Conservation (phyloP, 352 stramenopile species). For the Phytophthora pluvialis region DNA sequence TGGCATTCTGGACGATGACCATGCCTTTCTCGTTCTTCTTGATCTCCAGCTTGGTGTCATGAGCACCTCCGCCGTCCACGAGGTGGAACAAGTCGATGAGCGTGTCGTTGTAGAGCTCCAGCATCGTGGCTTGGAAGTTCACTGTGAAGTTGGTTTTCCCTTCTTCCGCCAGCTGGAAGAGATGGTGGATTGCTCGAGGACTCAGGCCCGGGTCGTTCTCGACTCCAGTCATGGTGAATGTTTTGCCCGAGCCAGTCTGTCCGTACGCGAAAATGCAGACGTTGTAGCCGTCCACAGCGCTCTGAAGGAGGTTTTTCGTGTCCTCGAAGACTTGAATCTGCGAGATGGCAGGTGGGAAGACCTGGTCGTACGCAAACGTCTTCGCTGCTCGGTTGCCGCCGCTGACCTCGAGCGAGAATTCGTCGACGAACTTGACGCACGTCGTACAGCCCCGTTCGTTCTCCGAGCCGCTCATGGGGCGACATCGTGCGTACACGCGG, state of each 20-base stretch:
- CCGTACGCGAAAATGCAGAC: constrained; percentile 96
- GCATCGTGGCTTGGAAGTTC: constrained; percentile 88
- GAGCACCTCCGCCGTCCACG: constrained; percentile 62
- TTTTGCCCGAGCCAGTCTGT: constrained; percentile 94
- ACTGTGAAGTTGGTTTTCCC: constrained; percentile 57
- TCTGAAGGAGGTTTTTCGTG: constrained; percentile 92
- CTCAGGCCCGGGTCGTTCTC: constrained; percentile 82
- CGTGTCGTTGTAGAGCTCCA: constrained; percentile 94
- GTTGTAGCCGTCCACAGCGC: constrained; percentile 91
- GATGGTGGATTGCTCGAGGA: constrained; percentile 84
- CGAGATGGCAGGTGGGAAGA: constrained; percentile 81
- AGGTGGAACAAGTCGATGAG: constrained; percentile 90
- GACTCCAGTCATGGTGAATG: constrained; percentile 93
- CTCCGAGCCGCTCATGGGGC: constrained; percentile 91
- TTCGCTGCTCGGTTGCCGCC: constrained; percentile 77
- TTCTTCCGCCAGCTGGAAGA: constrained; percentile 80
- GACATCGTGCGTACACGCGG: constrained; percentile 91
- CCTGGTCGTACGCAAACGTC: constrained; percentile 91
- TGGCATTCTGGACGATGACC: constrained; percentile 90
- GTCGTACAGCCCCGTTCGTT: constrained; percentile 73
- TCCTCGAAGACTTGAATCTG: constrained; percentile 93
- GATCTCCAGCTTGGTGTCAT: constrained; percentile 91
- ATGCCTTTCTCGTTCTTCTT: constrained; percentile 94
- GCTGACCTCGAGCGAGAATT: constrained; percentile 88
- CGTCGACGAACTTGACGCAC: constrained; percentile 77